A percentile compares a stretch with the other conserved stretches of the same genome.
phyloP scores from a whole-genome alignment of 306 rosid species.

The Quillaja saponaria region DNA sequence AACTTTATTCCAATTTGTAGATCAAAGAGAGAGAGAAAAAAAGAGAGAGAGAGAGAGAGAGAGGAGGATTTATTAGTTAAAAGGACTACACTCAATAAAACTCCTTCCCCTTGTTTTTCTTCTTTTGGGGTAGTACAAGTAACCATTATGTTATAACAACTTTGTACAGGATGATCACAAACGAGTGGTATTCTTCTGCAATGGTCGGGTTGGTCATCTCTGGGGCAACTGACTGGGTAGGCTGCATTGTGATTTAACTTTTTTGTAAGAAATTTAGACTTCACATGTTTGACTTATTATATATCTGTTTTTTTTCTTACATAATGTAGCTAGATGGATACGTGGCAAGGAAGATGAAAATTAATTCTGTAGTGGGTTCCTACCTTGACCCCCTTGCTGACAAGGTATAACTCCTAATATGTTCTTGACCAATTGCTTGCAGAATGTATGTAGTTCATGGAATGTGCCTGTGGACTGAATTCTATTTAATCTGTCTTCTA shows the following conservation, averaged over 20 bases:
- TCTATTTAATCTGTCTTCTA: conserved; percentile 18
- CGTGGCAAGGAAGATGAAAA: conserved; percentile 83
- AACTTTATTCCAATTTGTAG: background rate
- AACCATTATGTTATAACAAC: too few relatives aligned
- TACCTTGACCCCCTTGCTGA: conserved; percentile 98
- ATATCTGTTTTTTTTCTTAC: conserved; percentile 10
- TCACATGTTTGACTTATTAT: background rate
- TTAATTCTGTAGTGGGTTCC: conserved; percentile 92
- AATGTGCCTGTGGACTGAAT: conserved; percentile 3
- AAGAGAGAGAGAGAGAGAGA: too few relatives aligned
- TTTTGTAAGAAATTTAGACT: background rate
- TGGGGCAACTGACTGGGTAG: conserved; percentile 90
- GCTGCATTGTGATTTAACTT: background rate
- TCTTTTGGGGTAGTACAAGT: too few relatives aligned
- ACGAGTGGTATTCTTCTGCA: conserved; percentile 72
- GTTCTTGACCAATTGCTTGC: conserved; percentile 8
- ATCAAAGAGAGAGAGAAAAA: conserved; percentile 15
- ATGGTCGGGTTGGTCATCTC: conserved; percentile 79
- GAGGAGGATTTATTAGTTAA: too few relatives aligned
- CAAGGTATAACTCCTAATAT: conserved; percentile 51
- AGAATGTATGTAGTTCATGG: conserved; percentile 7
- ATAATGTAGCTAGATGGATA: conserved; percentile 78
- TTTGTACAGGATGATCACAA: conserved; percentile 69
- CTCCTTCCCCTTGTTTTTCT: too few relatives aligned
- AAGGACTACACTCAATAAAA: too few relatives aligned